Evolutionary conservation across 805 yeast genomes (phyloP).

Genomic region (Candida xyloterini): DNA sequence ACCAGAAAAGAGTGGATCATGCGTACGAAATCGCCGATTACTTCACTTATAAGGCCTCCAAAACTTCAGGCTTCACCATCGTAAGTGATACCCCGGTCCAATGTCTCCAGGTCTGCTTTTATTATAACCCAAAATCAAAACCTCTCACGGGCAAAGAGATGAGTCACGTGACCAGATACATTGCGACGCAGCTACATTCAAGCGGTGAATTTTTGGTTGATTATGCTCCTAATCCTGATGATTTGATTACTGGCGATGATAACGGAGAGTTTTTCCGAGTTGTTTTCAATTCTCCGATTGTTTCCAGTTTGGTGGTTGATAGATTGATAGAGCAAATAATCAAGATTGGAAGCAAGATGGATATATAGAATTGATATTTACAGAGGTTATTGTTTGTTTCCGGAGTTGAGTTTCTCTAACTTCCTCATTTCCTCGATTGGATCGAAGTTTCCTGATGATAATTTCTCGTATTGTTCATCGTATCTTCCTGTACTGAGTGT

Average conservation of each 20-base stretch:
- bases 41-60: constrained; percentile 45
- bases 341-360: constrained; percentile 30
- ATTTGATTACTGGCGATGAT: constrained; percentile 35
- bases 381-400: constrained; percentile 28
- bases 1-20: constrained; percentile 63
- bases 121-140: constrained; percentile 46
- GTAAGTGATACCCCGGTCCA: constrained; percentile 62
- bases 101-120: constrained; percentile 82
- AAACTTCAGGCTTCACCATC: constrained; percentile 47
- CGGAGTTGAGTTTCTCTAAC: constrained; percentile 58
- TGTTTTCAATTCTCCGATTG: constrained; percentile 72
- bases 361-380: constrained; percentile 1
- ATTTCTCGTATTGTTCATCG: constrained; percentile 79
- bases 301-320: constrained; percentile 44
- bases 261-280: constrained; percentile 82
- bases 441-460: constrained; percentile 78
- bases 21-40: constrained; percentile 66
- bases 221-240: constrained; percentile 67
- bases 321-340: constrained; percentile 40
- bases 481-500: constrained; percentile 89
- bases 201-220: constrained; percentile 72
- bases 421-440: constrained; percentile 77
- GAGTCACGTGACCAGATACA: constrained; percentile 56
- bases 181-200: constrained; percentile 57
- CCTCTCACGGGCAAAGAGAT: constrained; percentile 35